These are phyloP conservation scores for Cyberlindnera samutprakarnensis DNA, from an alignment of 805 yeast genomes.

Conservation along the genomic window DNA sequence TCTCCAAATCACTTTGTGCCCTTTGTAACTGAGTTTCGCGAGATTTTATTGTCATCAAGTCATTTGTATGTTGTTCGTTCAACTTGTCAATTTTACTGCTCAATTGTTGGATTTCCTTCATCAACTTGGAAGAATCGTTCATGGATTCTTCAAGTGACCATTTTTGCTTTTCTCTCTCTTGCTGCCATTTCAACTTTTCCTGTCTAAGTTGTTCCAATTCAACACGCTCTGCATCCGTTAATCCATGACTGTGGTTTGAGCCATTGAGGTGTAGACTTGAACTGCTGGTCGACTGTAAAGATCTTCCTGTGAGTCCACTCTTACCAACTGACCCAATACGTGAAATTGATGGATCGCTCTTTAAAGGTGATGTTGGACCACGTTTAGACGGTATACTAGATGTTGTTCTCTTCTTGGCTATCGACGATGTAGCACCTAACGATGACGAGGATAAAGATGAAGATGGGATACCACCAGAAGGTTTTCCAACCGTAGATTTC, in stretches of 20 bases:
- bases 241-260: constrained; percentile 1
- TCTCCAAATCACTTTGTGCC: constrained; percentile 53
- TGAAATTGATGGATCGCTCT: constrained; percentile 27
- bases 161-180: constrained; percentile 24
- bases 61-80: constrained; percentile 43
- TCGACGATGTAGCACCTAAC: constrained; percentile 5
- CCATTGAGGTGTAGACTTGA: constrained; percentile 4
- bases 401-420: constrained; percentile 7
- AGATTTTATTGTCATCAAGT: constrained; percentile 47
- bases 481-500: constrained; percentile 10
- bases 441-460: constrained; percentile 4
- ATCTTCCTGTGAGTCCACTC: constrained; percentile 36
- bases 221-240: constrained; percentile 22
- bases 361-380: constrained; percentile 64
- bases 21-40: constrained; percentile 64
- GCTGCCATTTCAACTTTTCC: constrained; percentile 38
- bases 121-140: constrained; percentile 21
- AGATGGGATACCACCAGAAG: no score
- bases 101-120: constrained; percentile 20
- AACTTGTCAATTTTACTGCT: constrained; percentile 30
- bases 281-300: constrained; percentile 27
- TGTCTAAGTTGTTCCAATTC: constrained; percentile 44
- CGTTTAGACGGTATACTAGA: constrained; percentile 56
- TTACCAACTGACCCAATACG: constrained; percentile 13
- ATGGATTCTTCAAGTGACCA: constrained; percentile 22